Percentiles rank a stretch among this genome's conserved stretches.
phyloP scores from a whole-genome alignment of 495 filamentous ascomycete genomes.

The Penicillium atrosanguineum region DNA sequence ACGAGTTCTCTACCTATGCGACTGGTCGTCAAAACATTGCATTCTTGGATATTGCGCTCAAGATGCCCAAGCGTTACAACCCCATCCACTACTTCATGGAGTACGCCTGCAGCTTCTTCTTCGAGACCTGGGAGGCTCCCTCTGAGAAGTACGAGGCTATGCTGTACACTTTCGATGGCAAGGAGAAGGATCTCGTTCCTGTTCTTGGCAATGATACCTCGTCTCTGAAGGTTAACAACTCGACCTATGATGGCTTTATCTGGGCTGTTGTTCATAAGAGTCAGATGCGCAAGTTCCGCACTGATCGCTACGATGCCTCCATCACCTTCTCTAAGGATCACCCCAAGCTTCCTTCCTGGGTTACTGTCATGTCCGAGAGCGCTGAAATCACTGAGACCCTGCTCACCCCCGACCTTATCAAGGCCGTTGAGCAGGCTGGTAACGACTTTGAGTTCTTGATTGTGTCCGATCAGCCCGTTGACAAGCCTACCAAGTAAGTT shows the following conservation, averaged over 20 bases:
- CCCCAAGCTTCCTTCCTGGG: slow-evolving; percentile 84
- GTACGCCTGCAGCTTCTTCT: slow-evolving; percentile 65
- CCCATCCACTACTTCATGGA: slow-evolving; percentile 73
- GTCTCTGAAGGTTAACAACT: slow-evolving; percentile 60
- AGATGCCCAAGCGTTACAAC: slow-evolving; percentile 85
- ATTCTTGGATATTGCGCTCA: slow-evolving; percentile 80
- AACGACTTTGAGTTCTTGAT: slow-evolving; percentile 85
- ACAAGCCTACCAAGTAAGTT: slow-evolving; percentile 82
- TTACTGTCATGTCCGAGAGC: slow-evolving; percentile 93
- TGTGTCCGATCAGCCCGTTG: slow-evolving; percentile 83
- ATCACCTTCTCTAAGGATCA: slow-evolving; percentile 91
- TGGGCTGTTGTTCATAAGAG: slow-evolving; percentile 96
- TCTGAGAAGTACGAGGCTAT: slow-evolving; percentile 70
- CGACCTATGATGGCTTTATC: slow-evolving; percentile 84
- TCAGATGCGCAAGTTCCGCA: slow-evolving; percentile 81
- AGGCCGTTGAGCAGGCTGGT: slow-evolving; percentile 76
- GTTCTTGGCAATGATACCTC: slow-evolving; percentile 49
- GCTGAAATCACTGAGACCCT: slow-evolving; percentile 90
- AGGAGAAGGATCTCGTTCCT: slow-evolving; percentile 74
- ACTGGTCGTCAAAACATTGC: slow-evolving; percentile 91
- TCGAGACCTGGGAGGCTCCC: slow-evolving; percentile 68
- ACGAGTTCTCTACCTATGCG: slow-evolving; percentile 87
- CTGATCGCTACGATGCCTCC: slow-evolving; percentile 91
- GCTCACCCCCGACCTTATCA: slow-evolving; percentile 78
- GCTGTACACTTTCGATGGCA: slow-evolving; percentile 86